Conservation (phyloP, 164 flowering plant species). For the Vitis amurensis region DNA sequence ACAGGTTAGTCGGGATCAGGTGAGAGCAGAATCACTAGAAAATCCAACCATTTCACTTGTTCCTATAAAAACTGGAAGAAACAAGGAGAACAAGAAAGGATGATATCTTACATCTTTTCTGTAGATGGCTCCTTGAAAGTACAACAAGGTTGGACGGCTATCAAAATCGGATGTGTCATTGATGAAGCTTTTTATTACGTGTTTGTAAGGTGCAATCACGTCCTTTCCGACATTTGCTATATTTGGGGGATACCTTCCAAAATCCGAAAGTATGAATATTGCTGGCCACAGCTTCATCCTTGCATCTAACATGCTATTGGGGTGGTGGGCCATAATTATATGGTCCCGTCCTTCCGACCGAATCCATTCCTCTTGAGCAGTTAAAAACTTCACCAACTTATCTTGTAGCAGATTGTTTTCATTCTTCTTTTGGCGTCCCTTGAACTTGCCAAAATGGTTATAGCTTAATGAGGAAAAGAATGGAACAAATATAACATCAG, state of each 20-base stretch:
- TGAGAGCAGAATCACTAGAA: too few species aligned
- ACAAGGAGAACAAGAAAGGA: neutral
- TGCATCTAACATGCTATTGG: conserved; percentile 83
- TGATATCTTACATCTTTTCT: conserved; percentile 80
- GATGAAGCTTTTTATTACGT: conserved; percentile 51
- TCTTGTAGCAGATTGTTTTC: conserved; percentile 59
- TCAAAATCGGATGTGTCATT: conserved; percentile 67
- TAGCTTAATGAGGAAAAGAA: conserved; percentile 88
- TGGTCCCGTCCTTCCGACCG: conserved; percentile 86
- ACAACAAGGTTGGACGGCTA: conserved; percentile 73
- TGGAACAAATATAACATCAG: conserved; percentile 89
- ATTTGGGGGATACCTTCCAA: conserved; percentile 87
- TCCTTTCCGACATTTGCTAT: conserved; percentile 90
- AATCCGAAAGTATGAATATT: conserved; percentile 77
- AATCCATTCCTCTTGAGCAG: conserved; percentile 73
- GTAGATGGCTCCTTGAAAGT: conserved; percentile 94
- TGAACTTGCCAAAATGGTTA: conserved; percentile 60
- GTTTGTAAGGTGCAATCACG: conserved; percentile 91
- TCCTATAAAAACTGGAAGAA: neutral
- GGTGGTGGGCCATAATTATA: conserved; percentile 88
- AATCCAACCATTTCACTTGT: too few species aligned
- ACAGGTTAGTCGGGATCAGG: too few species aligned
- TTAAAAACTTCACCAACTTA: conserved; percentile 62
- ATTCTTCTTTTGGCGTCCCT: conserved; percentile 44
- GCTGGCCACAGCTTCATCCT: conserved; percentile 85